Conservation (phyloP, 2,329 filamentous ascomycete species). For the Myotisia sp. region DNA sequence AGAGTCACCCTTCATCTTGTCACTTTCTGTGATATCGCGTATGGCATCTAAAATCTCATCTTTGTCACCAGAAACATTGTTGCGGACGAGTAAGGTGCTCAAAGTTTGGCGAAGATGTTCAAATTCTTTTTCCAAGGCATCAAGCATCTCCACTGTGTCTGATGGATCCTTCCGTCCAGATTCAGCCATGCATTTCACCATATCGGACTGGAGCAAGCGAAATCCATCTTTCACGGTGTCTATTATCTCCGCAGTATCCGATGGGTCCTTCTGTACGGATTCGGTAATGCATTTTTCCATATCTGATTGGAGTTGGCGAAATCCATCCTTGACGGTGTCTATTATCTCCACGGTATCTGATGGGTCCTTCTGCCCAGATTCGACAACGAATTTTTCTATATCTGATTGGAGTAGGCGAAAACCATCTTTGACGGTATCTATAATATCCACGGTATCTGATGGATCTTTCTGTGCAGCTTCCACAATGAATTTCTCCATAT, state of each 20-base stretch:
- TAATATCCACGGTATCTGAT: slow-evolving; percentile 46
- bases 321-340: slow-evolving; percentile 40
- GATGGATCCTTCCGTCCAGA: slow-evolving; percentile 16
- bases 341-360: slow-evolving; percentile 41
- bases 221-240: slow-evolving; percentile 43
- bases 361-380: slow-evolving; percentile 19
- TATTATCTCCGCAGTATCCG: slow-evolving; percentile 29
- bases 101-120: slow-evolving; percentile 68
- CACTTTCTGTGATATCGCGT: slow-evolving; percentile 32
- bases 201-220: slow-evolving; percentile 45
- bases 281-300: slow-evolving; percentile 40
- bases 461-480: slow-evolving; percentile 25
- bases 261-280: slow-evolving; percentile 16
- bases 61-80: slow-evolving; percentile 38
- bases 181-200: slow-evolving; percentile 39
- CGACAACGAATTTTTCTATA: slow-evolving; percentile 39
- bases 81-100: slow-evolving; percentile 52
- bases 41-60: slow-evolving; percentile 49
- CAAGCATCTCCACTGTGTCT: slow-evolving; percentile 43
- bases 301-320: slow-evolving; percentile 47
- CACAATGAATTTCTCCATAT: slow-evolving; percentile 38
- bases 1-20: slow-evolving; percentile 29
- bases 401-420: slow-evolving; percentile 47
- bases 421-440: slow-evolving; percentile 44
- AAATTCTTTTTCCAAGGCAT: slow-evolving; percentile 67